Evolutionary conservation across 2,329 filamentous ascomycete genomes (phyloP), one percentile per base, ranked within the genome.

Genomic region (Colletotrichum incanum): DNA sequence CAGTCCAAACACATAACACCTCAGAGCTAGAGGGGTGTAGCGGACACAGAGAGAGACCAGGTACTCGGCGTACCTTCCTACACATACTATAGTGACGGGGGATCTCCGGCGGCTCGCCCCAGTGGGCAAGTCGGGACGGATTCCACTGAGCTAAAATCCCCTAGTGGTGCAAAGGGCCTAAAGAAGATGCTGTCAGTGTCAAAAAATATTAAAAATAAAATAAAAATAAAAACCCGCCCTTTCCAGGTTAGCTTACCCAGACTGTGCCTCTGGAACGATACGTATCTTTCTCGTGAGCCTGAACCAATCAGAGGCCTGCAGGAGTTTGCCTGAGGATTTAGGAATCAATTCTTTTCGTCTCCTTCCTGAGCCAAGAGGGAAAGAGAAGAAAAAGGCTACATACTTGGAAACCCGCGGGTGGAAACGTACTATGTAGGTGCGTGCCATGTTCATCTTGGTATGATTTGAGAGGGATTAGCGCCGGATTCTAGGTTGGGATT

Each of bases 171-270:
- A 67, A 18, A 68, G 43, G 39, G 58, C 65, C 56, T 50, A 55
- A 60, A 72, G 45, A n/a, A 72, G 65, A 58, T 45, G 59, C 59
- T 41, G 68, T 67, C 67, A 66, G 34, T 60, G 67, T 71, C 67
- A 62, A 67, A 50, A 55, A n/a, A n/a, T n/a, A n/a, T n/a, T n/a
- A n/a, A n/a, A n/a, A n/a, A n/a, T n/a, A n/a, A n/a, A n/a, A n/a
- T n/a, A n/a, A n/a, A n/a, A n/a, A n/a, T n/a, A n/a, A n/a, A n/a
- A 49, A 26, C 5, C 47, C 28, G 41, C 43, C 37, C 26, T 18
- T 34, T n/a, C 23, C 59, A 31, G 41, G 41, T 39, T 14, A 41
- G 41, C 58, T 43, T 39, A 41, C 45, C n/a, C 23, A 28, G 58
- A 45, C 23, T 23, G 56, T 56, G 41, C 8, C 7, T 41, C 12